Percentiles rank a stretch among this genome's conserved stretches.
phyloP scores from a whole-genome alignment of 2,329 filamentous ascomycete species.

The Apiospora koreana region DNA sequence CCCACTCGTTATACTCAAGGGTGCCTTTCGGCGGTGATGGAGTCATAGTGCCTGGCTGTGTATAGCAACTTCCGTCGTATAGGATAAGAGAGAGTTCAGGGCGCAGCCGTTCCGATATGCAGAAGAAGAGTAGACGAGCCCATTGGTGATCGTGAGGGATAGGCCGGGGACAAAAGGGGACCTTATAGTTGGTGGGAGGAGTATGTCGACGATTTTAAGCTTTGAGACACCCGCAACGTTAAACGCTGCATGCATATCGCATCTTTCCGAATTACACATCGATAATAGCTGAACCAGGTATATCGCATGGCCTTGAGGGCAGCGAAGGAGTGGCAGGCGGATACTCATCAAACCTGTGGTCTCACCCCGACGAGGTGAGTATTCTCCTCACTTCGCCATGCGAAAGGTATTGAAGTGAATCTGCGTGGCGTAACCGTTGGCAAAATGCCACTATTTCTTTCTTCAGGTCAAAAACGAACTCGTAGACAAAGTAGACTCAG shows the following conservation, averaged over 20 bases:
- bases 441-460: not conserved
- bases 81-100: not conserved
- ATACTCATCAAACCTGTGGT: not conserved
- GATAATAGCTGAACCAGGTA: not conserved
- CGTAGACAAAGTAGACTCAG: not conserved
- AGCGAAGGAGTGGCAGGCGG: not conserved
- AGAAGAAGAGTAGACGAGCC: not conserved
- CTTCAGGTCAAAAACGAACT: not conserved
- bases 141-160: not conserved
- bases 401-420: no score
- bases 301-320: not conserved
- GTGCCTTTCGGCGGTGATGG: not conserved
- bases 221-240: not conserved
- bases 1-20: not conserved
- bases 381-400: not conserved
- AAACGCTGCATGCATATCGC: not conserved
- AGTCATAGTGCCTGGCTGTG: conserved; percentile 4
- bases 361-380: not conserved
- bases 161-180: not conserved
- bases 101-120: no score
- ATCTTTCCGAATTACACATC: not conserved
- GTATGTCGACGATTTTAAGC: not conserved
- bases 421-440: not conserved
- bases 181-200: not conserved
- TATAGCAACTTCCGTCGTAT: not conserved